Evolutionary conservation across 495 filamentous ascomycete species (phyloP).

Genomic region (Alectoria sarmentosa): DNA sequence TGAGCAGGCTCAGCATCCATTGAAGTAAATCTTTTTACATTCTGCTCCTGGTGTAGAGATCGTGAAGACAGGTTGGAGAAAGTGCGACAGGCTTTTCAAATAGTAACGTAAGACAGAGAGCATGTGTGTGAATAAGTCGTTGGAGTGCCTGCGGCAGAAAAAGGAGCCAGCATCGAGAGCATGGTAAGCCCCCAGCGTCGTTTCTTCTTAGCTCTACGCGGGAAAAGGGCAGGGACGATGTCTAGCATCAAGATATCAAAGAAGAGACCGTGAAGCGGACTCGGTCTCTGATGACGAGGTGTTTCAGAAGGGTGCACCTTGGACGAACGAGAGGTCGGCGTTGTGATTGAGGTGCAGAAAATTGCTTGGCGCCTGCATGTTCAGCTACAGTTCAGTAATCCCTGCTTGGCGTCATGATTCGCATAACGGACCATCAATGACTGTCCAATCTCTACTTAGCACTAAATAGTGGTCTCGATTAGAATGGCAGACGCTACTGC

Average conservation of each 20-base stretch:
- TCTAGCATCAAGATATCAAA: no score
- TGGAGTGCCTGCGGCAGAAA: not conserved
- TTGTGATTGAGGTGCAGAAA: no score
- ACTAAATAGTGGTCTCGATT: no score
- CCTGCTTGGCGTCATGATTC: not conserved
- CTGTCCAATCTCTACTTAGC: no score
- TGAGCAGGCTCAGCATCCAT: slow-evolving; percentile 4
- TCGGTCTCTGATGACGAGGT: no score
- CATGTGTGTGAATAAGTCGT: not conserved
- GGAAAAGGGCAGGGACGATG: no score
- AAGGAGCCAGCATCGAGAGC: not conserved
- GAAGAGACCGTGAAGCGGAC: no score
- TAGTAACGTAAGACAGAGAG: not conserved
- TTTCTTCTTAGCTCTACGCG: no score
- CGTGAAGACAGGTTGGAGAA: not conserved
- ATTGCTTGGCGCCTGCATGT: not conserved
- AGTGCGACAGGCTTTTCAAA: not conserved
- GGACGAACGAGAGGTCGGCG: no score
- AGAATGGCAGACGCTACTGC: no score
- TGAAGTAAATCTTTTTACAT: slow-evolving; percentile 4
- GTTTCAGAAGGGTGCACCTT: not conserved
- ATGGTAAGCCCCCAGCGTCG: not conserved
- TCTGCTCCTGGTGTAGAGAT: not conserved
- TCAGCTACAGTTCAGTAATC: no score
- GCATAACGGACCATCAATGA: no score